Base-by-base conservation (phyloP, 352 stramenopile genomes). In the Globisporangium uncinulatum region DNA sequence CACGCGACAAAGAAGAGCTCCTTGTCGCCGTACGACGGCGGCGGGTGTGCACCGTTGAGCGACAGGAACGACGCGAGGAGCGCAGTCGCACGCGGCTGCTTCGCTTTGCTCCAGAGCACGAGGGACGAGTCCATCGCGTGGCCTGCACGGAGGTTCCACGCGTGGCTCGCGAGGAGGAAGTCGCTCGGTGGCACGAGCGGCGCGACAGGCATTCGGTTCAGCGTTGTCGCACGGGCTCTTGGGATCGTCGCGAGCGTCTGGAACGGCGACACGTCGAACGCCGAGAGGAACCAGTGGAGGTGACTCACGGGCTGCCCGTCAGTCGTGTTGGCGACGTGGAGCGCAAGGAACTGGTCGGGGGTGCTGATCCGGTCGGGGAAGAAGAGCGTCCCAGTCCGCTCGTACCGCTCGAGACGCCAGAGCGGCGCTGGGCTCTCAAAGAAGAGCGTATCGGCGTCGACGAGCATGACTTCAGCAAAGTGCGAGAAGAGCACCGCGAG, bases 101-200 rank as follows among this genome's bases (percentile, higher is more conserved):
- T 67, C 20, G 62, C 53, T 63, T 92, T 92, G 63, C 65, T 79
- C 82, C 79, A 92, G 10, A 92, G 57, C 51, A 92, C 57, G n/a
- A 88, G 56, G 9, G 79, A 90, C 55, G 82, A 90, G 66, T 92
- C 82, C 60, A 85, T 80, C 31, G 89, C 69, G 52, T 90, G 79
- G 45, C 82, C 79, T 5, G 77, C 53, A 4, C 73, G 79, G 13
- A 80, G 59, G 42, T 86, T 87, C 76, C 79, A 92, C 53, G 74
- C 69, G 54, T 90, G 76, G 24, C 73, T 89, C 13, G 54, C 63
- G 21, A 76, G 54, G 13, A 92, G 42, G 9, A 74, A 73, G 9
- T 87, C 70, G 45, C 81, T 92, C 1, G 81, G 79, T 29, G 71
- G 65, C 44, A 76, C 82, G 3, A 54, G 54, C 13, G 74, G 58